These are phyloP conservation scores for Flaveria linearis DNA, from an alignment of 129 eudicot genomes.

Conservation along the genomic window DNA sequence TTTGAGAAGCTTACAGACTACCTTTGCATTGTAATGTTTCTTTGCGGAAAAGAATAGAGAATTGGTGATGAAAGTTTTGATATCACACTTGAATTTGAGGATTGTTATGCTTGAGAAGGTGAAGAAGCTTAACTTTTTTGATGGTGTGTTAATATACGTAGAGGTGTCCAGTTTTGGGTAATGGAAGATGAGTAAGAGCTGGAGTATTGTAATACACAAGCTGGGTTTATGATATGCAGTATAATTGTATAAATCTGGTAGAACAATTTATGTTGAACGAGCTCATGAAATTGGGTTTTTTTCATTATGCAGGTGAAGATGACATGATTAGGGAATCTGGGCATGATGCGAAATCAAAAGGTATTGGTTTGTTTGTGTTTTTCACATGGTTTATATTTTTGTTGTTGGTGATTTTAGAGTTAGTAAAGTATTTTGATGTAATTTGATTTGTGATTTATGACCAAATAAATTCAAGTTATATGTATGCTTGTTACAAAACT, in stretches of 20 bases:
- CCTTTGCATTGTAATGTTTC: no score
- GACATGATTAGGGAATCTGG: constrained; percentile 18
- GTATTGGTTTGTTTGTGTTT: constrained; percentile 31
- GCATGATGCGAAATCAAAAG: constrained; percentile 41
- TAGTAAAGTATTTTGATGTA: not conserved
- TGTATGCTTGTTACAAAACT: not conserved
- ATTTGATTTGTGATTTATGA: not conserved
- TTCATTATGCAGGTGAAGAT: constrained; percentile 31
- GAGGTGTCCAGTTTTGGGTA: not conserved
- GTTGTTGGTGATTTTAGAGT: not conserved
- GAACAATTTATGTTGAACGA: not conserved
- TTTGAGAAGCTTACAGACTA: no score
- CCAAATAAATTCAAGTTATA: not conserved
- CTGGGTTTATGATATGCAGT: not conserved
- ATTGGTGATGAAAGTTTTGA: not conserved
- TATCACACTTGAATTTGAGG: not conserved
- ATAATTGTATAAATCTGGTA: not conserved
- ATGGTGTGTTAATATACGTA: not conserved
- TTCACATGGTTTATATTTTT: not conserved
- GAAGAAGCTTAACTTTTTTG: not conserved
- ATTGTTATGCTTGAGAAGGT: not conserved
- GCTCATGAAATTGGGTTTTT: constrained; percentile 4
- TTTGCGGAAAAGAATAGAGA: not conserved
- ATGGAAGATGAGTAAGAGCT: not conserved
- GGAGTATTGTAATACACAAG: not conserved